Evolutionary conservation across 192 early-diverging fungal genomes (phyloP), one percentile per base, ranked within the genome.

Genomic region (Entrophospora sp.): DNA sequence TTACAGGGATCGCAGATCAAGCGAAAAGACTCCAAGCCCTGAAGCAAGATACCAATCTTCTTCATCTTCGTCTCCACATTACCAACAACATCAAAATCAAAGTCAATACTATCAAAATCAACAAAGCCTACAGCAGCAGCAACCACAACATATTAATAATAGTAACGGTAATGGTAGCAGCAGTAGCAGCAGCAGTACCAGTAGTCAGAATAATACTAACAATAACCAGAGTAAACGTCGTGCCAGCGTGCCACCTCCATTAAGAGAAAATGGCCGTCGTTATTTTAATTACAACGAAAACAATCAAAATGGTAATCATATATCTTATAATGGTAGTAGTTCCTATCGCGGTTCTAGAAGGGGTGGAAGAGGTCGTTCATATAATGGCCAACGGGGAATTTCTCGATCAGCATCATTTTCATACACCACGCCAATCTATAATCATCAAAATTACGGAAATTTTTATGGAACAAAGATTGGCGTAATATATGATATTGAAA

Each of bases 401-500:
- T 51, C 64, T 27, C 64, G 64, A 6, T 66, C 64, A n/a, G 51
- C 51, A 32, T 42, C 49, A 7, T 24, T 31, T 13, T 25, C 52
- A 30, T 66, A 66, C 38, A 25, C n/a, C n/a, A n/a, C 64, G 31
- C 4, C 64, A 0, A 37, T 35, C 2, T 66, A 51, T 30, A 13
- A 14, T 27, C 61, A 62, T 25, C 40, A 24, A 30, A n/a, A n/a
- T n/a, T 57, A 31, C 5, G 34, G 30, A n/a, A 63, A 30, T 43
- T 28, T 66, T 18, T 55, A 36, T 42, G 30, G 30, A 12, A 30
- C 64, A 4, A 66, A 66, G 28, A 25, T 66, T 14, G 40, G 40
- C 12, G 38, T 71, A 7, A 52, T 68, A 16, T 51, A 71, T 37
- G 77, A 79, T 46, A 12, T 75, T 1, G 77, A 78, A 40, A 70